These are phyloP conservation scores for Aspergillus campestris DNA, from an alignment of 495 filamentous ascomycete genomes.

Conservation along the genomic window DNA sequence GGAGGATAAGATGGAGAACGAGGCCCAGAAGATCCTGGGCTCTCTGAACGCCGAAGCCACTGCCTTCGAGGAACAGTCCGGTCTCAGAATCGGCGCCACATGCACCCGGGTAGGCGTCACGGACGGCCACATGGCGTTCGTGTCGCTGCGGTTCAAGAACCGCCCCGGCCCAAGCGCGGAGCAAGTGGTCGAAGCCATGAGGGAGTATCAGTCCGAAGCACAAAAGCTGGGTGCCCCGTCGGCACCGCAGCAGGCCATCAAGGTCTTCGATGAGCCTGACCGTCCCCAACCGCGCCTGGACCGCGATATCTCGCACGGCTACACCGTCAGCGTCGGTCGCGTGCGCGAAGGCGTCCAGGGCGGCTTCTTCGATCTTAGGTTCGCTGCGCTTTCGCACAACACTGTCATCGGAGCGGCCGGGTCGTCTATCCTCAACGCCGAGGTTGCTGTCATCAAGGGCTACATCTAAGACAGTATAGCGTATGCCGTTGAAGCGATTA, in stretches of 20 bases:
- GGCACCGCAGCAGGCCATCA: conserved; percentile 62
- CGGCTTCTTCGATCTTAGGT: conserved; percentile 75
- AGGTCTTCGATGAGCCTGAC: conserved; percentile 72
- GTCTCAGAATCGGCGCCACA: conserved; percentile 63
- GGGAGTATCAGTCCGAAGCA: conserved; percentile 65
- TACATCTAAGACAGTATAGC: conserved; percentile 44
- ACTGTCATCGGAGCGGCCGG: conserved; percentile 93
- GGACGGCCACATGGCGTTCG: conserved; percentile 78
- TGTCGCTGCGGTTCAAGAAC: conserved; percentile 64
- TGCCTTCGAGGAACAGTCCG: conserved; percentile 54
- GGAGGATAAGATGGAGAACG: conserved; percentile 80
- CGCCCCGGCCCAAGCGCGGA: conserved; percentile 49
- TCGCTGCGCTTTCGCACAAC: conserved; percentile 77
- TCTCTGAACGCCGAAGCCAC: conserved; percentile 54
- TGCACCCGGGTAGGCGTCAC: conserved; percentile 79
- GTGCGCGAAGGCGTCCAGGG: conserved; percentile 61
- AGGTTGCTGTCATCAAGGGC: conserved; percentile 86
- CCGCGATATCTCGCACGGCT: conserved; percentile 63
- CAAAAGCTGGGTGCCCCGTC: conserved; percentile 68
- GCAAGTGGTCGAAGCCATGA: conserved; percentile 59
- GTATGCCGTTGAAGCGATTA: conserved; percentile 7
- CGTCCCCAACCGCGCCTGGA: conserved; percentile 81
- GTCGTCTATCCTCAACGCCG: conserved; percentile 88
- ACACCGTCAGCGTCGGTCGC: conserved; percentile 74
- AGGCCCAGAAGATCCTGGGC: conserved; percentile 80